These are phyloP conservation scores for Thamnidium elegans DNA, from an alignment of 192 early-diverging fungal genomes.

Conservation along the genomic window DNA sequence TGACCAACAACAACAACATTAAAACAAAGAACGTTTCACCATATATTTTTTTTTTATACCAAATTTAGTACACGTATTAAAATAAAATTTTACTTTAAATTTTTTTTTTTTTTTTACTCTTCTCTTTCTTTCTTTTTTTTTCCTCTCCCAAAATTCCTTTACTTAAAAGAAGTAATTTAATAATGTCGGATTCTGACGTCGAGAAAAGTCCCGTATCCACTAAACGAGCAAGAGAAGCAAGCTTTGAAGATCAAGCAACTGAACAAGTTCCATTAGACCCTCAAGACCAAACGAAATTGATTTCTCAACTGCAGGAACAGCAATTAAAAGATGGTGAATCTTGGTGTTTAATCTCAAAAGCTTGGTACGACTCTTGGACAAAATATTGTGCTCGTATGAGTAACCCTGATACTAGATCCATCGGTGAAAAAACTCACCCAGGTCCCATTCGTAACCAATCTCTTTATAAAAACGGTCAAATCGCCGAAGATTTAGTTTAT, in stretches of 20 bases:
- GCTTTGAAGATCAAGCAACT: constrained; percentile 6
- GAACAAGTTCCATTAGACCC: neutral
- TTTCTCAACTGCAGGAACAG: constrained; percentile 27
- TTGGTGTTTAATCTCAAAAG: constrained; percentile 48
- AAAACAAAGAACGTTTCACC: no score
- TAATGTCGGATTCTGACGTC: constrained; percentile 41
- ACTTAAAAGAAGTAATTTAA: neutral
- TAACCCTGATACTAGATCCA: neutral
- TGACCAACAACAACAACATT: no score
- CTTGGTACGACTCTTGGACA: constrained; percentile 50
- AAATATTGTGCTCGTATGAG: constrained; percentile 39
- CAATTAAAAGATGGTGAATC: constrained; percentile 25
- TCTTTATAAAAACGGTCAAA: constrained; percentile 33
- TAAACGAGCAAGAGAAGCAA: constrained; percentile 14
- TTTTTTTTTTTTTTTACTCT: neutral
- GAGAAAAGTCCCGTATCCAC: constrained; percentile 36
- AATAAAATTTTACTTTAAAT: neutral
- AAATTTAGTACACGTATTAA: no score
- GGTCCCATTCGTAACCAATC: constrained; percentile 48
- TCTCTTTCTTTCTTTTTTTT: neutral
- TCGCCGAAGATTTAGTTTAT: constrained; percentile 36
- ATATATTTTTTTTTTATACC: no score
- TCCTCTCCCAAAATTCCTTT: neutral
- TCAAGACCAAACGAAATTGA: constrained; percentile 12
- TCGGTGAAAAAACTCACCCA: constrained; percentile 27